phyloP scores from a whole-genome alignment of 1,284 basidiomycete genomes.

The Heliocybe sulcata region DNA sequence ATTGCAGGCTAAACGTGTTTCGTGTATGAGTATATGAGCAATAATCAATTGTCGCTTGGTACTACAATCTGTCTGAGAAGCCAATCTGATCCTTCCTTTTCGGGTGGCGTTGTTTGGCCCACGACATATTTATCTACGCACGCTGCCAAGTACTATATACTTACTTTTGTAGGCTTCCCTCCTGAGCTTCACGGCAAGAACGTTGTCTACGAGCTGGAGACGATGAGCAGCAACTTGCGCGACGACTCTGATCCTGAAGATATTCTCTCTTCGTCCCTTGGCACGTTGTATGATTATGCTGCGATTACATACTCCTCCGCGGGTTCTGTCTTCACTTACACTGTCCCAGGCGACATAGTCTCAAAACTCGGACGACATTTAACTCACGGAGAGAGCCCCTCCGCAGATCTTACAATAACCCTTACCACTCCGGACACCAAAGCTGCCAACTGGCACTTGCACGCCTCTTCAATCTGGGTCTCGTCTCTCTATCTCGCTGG shows the following conservation, averaged over 20 bases:
- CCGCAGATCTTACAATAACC: conserved; percentile 17
- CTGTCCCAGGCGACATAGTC: neutral
- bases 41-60: too few species aligned
- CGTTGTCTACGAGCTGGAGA: too few species aligned
- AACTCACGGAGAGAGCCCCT: neutral
- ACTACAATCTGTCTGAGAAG: too few species aligned
- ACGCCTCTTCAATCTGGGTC: conserved; percentile 70
- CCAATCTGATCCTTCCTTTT: conserved; percentile 8
- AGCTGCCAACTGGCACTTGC: conserved; percentile 62
- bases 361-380: too few species aligned
- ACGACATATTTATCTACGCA: too few species aligned
- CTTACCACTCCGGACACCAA: conserved; percentile 58
- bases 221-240: too few species aligned
- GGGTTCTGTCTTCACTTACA: conserved; percentile 31
- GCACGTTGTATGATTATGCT: conserved; percentile 50
- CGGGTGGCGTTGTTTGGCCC: conserved; percentile 2
- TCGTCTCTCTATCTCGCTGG: conserved; percentile 60
- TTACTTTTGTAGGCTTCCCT: too few species aligned
- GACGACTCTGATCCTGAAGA: conserved; percentile 44
- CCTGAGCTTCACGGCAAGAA: too few species aligned
- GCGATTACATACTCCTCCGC: conserved; percentile 53
- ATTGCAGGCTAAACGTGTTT: conserved; percentile 77
- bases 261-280: conserved; percentile 52
- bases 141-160: too few species aligned
- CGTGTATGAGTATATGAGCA: conserved; percentile 35